phyloP scores from a whole-genome alignment of 345 rosid species.

The Cardamine resedifolia region DNA sequence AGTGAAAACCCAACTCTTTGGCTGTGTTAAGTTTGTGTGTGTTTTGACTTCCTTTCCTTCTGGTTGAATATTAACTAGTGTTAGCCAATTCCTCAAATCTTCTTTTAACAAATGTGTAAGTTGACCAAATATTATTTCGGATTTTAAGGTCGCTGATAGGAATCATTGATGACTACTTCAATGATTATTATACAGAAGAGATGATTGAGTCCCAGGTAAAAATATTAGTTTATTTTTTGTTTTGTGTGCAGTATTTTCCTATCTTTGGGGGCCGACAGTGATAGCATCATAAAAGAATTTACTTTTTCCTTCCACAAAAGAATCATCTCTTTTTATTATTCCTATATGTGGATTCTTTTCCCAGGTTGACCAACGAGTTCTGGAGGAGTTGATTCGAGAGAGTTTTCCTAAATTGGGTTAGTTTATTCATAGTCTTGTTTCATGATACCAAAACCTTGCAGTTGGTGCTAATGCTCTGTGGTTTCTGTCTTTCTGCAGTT shows the following conservation, averaged over 20 bases:
- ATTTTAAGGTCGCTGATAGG: constrained; percentile 76
- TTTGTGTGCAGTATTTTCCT: background rate
- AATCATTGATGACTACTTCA: constrained; percentile 90
- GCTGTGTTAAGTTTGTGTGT: constrained; percentile 17
- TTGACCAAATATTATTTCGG: constrained; percentile 12
- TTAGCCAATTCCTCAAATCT: constrained; percentile 3
- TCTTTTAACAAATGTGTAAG: background rate
- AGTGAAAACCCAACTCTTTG: background rate
- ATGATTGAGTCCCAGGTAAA: constrained; percentile 97
- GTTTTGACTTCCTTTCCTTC: constrained; percentile 7
- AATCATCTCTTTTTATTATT: background rate
- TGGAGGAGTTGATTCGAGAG: constrained; percentile 91
- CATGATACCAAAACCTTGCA: background rate
- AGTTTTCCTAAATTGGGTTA: constrained; percentile 95
- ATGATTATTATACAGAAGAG: constrained; percentile 94
- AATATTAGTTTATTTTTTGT: constrained; percentile 12
- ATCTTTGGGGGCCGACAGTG: background rate
- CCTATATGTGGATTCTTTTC: constrained; percentile 32
- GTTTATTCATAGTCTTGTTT: constrained; percentile 22
- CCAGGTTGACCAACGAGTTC: constrained; percentile 95
- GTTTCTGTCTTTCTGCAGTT: constrained; percentile 53
- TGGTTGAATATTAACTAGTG: constrained; percentile 5
- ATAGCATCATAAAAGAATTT: background rate
- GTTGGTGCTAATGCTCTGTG: constrained; percentile 24
- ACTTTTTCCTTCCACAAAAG: background rate